A percentile compares a stretch with the other conserved stretches of the same genome.
phyloP scores from a whole-genome alignment of 805 yeast species.

The Sugiyamaella qingdaonensis region DNA sequence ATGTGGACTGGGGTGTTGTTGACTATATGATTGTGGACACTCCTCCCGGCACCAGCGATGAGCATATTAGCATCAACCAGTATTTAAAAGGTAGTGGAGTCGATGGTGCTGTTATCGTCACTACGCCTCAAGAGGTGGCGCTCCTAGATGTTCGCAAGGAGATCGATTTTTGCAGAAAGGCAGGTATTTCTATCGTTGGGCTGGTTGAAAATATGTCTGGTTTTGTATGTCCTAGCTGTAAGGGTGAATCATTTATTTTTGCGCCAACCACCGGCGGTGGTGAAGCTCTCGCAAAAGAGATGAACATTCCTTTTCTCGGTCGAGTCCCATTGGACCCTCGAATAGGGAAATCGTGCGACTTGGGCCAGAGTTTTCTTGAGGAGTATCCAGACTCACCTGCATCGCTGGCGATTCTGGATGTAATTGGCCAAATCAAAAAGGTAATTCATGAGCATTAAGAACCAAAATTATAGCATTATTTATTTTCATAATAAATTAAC shows the following conservation, averaged over 20 bases:
- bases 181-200: conserved; percentile 80
- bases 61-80: conserved; percentile 84
- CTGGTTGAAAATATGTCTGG: conserved; percentile 98
- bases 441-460: background rate
- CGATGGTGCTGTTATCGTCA: conserved; percentile 91
- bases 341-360: conserved; percentile 83
- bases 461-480: background rate
- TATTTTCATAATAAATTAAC: too few species aligned
- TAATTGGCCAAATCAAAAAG: conserved; percentile 44
- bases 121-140: conserved; percentile 98
- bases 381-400: conserved; percentile 90
- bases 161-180: conserved; percentile 89
- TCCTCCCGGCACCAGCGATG: conserved; percentile 98
- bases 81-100: conserved; percentile 75
- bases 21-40: conserved; percentile 92
- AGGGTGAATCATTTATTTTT: conserved; percentile 84
- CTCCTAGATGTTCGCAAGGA: conserved; percentile 92
- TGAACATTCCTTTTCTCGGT: conserved; percentile 76
- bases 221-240: conserved; percentile 93
- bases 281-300: conserved; percentile 70
- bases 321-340: conserved; percentile 95
- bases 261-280: conserved; percentile 98
- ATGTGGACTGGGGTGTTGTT: conserved; percentile 84
- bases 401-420: conserved; percentile 74
- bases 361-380: conserved; percentile 76